Conservation (phyloP, 768 basidiomycete genomes). For the Mycena alexandri region DNA sequence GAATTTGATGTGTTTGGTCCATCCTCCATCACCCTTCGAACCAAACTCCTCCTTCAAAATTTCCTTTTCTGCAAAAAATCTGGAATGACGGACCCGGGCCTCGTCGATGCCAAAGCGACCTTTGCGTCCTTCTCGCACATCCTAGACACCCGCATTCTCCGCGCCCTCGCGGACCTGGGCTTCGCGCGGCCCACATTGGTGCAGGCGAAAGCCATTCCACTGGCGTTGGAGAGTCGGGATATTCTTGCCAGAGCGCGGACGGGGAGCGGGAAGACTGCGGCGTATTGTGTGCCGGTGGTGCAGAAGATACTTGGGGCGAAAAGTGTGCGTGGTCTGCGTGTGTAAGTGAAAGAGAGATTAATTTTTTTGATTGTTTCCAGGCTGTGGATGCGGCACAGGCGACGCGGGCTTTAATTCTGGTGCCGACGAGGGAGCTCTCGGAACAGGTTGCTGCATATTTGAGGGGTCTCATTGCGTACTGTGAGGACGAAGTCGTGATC, state of each 20-base stretch:
- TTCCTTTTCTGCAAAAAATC: background rate
- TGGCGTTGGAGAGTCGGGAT: slow-evolving; percentile 90
- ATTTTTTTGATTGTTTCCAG: slow-evolving; percentile 44
- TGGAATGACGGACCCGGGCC: slow-evolving; percentile 56
- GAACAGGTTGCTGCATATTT: slow-evolving; percentile 89
- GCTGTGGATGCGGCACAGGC: slow-evolving; percentile 57
- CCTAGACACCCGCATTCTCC: slow-evolving; percentile 87
- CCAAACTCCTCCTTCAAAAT: slow-evolving; percentile 6
- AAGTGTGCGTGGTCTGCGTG: slow-evolving; percentile 64
- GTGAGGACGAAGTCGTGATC: slow-evolving; percentile 77
- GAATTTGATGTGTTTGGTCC: background rate
- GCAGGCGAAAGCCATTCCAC: slow-evolving; percentile 91
- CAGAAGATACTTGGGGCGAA: slow-evolving; percentile 90
- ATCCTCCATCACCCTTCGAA: background rate
- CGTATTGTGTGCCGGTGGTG: slow-evolving; percentile 91
- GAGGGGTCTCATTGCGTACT: slow-evolving; percentile 76
- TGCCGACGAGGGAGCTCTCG: slow-evolving; percentile 93
- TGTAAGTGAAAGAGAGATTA: slow-evolving; percentile 3
- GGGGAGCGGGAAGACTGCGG: slow-evolving; percentile 97
- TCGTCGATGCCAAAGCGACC: slow-evolving; percentile 61
- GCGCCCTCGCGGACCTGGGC: slow-evolving; percentile 89
- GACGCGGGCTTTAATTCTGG: slow-evolving; percentile 84
- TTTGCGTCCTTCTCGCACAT: slow-evolving; percentile 79
- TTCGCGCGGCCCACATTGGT: slow-evolving; percentile 94
- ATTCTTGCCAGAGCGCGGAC: slow-evolving; percentile 95